These are phyloP conservation scores for Pseudocohnilembus persalinus DNA, from an alignment of 169 alveolate species.

Conservation along the genomic window DNA sequence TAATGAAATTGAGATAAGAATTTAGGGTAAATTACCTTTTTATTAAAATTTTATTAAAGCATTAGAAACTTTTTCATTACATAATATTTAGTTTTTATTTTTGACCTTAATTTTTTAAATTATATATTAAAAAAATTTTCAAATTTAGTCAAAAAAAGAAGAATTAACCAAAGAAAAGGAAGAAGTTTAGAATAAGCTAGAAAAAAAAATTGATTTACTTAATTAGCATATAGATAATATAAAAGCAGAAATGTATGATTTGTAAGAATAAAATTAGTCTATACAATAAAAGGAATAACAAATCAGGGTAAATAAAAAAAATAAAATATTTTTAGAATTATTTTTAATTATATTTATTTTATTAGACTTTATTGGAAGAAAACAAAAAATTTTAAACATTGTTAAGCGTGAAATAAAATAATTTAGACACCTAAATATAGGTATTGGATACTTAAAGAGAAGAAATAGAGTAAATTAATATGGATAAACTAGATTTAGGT, in stretches of 20 bases:
- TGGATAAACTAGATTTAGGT: background rate
- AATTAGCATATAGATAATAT: conserved; percentile 24
- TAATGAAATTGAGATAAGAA: background rate
- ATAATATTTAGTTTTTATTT: background rate
- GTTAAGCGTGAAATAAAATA: too few relatives aligned
- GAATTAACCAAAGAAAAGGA: background rate
- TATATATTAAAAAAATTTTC: background rate
- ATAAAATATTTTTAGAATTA: too few relatives aligned
- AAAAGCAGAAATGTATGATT: conserved; percentile 26
- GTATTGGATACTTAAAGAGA: background rate
- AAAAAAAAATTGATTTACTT: conserved; percentile 16
- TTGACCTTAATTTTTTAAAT: background rate
- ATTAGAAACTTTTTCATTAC: background rate
- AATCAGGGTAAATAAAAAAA: background rate
- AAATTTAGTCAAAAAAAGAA: conserved; percentile 1
- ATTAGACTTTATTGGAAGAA: background rate
- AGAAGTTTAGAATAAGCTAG: background rate
- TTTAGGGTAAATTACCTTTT: background rate
- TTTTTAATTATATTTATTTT: too few relatives aligned
- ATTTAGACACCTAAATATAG: background rate
- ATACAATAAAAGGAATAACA: background rate
- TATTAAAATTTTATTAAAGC: background rate
- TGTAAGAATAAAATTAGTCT: background rate
- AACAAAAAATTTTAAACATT: too few relatives aligned
- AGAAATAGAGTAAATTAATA: background rate